Evolutionary conservation across 805 yeast genomes (phyloP).

Genomic region (Candida insectorum): DNA sequence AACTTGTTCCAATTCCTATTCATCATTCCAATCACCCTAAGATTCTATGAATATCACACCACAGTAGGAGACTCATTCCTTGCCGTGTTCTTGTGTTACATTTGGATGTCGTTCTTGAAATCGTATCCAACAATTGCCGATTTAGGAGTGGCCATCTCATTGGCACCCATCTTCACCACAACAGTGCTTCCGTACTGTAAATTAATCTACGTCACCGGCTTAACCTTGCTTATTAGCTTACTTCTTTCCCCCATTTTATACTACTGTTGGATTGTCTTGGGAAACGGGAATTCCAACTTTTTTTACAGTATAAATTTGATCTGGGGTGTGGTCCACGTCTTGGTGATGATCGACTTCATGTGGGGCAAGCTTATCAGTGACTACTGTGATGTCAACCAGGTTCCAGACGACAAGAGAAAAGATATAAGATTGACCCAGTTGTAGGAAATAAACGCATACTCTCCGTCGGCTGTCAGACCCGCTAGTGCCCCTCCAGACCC

Average conservation of each 20-base stretch:
- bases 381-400: conserved; percentile 42
- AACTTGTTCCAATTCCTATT: conserved; percentile 68
- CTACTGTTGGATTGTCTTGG: conserved; percentile 89
- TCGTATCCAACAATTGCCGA: conserved; percentile 88
- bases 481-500: no score
- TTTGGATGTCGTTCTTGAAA: conserved; percentile 60
- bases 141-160: conserved; percentile 43
- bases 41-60: conserved; percentile 44
- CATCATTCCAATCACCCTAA: conserved; percentile 67
- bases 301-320: conserved; percentile 91
- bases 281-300: conserved; percentile 94
- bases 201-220: conserved; percentile 42
- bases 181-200: conserved; percentile 46
- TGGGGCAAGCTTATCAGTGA: conserved; percentile 79
- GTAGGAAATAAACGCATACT: no score
- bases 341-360: conserved; percentile 68
- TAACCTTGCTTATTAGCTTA: conserved; percentile 50
- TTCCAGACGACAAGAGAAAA: conserved; percentile 21
- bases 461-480: no score
- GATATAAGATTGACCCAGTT: conserved; percentile 12
- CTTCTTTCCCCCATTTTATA: conserved; percentile 84
- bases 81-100: conserved; percentile 42
- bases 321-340: conserved; percentile 65
- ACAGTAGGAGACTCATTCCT: conserved; percentile 51
- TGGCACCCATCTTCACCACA: conserved; percentile 42